Base-by-base conservation (phyloP, 2,329 filamentous ascomycete genomes). In the Fusarium pilosicola region DNA sequence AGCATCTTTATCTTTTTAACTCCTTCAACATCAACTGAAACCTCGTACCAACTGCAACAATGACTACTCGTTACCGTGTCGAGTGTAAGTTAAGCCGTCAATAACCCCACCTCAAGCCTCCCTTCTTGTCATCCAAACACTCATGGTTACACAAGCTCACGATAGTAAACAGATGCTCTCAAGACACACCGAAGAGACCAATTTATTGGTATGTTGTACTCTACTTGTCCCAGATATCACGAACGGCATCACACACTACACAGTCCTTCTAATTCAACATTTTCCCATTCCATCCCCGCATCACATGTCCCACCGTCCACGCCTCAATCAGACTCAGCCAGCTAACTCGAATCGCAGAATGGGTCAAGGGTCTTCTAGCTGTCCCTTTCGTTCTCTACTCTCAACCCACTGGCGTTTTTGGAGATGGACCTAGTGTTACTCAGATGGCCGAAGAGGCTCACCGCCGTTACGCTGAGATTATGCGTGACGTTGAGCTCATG, bases 311-410 rank as follows among this genome's bases (percentile, higher is more conserved):
- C 46, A 52, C 60, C 62, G 44, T 42, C 17, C n/a, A 58, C 39
- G 28, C 39, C 24, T 42, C 44, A 36, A 42, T 57, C 62, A 60
- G 36, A 48, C 28, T 30, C 30, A 54, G 38, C 24, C 28, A 34
- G 20, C 70, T 74, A 36, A 74, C 49, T 38, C 26, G 18, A n/a
- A 51, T 24, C n/a, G 70, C 78, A 91, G 94, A 97, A 92, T 98
- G 96, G 96, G 94, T 98, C 86, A 98, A 99, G 84, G 94, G 93
- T 44, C 89, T 98, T 8, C 87, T 98, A 18, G 96, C 96, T 3
- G 96, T 98, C 2, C 96, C 96, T 0, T 99, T 99, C 80, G 96
- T 99, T 44, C 89, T 99, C 61, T 95, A 97, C 82, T 98, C 96
- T 3, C 95, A 98, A 80, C 96, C 96, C 7, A 97, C 94, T 2